Base-by-base conservation (phyloP, 768 basidiomycete species). In the Amanita pallidorosea region DNA sequence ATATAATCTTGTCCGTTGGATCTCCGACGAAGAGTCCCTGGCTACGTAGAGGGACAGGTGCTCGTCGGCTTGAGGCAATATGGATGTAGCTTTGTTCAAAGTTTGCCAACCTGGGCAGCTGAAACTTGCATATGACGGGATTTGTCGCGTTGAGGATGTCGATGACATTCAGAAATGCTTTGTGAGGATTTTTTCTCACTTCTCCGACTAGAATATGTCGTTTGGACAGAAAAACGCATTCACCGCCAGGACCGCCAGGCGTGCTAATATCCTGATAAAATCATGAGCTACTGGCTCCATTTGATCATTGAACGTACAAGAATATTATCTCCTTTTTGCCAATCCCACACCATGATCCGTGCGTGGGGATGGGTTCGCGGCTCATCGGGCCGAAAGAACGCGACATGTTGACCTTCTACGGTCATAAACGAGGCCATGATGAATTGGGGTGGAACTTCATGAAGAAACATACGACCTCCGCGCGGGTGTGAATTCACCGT, bases 271-370 rank as follows among this genome's bases (percentile, higher is more conserved):
- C 45, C 45, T 47, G 34, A 17, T 22, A 15, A 5, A 20, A 15
- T 15, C 5, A 38, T 11, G 8, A 22, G 27, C 20, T 7, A 27
- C 12, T 13, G 20, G 41, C 41, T 11, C 31, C 3, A 31, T 31
- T 31, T 31, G 11, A 31, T 31, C 31, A 31, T 31, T 15, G 20
- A 43, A 27, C 47, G 36, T 13, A 48, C 47, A 1, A 37, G 9
- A 17, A 35, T 12, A 13, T 20, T 36, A 34, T 37, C 7, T 8
- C 47, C 47, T 3, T 73, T 79, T 57, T 75, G 76, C 85, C 83
- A 85, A 50, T 85, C 72, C 82, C 81, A 86, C 20, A 82, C 65
- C 7, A 79, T 66, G 36, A 85, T 61, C 22, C 36, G 31, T 7
- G 13, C 34, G 17, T 35, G 17, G 47, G 18, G 47, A 25, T 38